Evolutionary conservation across 202 grass and related monocot genomes (phyloP).

Genomic region (Setaria viridis): DNA sequence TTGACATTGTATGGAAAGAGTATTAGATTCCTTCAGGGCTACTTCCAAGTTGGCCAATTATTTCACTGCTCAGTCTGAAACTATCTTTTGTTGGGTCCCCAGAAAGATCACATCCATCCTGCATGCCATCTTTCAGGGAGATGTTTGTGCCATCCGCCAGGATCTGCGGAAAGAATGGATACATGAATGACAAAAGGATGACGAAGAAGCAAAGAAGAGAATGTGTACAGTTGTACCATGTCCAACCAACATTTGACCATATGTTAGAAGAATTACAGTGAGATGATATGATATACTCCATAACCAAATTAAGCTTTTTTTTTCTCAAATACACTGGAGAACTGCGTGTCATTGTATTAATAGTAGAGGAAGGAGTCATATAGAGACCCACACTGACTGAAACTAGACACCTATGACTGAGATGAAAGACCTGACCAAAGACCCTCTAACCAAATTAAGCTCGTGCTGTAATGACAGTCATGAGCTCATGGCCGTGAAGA

Average conservation of each 20-base stretch:
- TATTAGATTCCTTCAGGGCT: slow-evolving; percentile 19
- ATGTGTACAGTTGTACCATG: neutral
- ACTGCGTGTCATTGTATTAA: too few species aligned
- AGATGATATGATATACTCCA: neutral
- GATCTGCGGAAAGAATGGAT: slow-evolving; percentile 26
- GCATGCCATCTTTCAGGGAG: slow-evolving; percentile 23
- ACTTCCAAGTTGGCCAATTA: neutral
- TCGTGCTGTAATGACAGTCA: neutral
- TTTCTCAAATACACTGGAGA: too few species aligned
- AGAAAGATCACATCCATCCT: slow-evolving; percentile 2
- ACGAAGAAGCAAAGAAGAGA: neutral
- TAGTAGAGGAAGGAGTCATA: neutral
- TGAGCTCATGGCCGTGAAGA: neutral
- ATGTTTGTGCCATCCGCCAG: slow-evolving; percentile 21
- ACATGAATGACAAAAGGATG: neutral
- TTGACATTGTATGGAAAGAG: slow-evolving; percentile 32
- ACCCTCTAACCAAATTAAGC: neutral
- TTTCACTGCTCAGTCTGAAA: slow-evolving; percentile 18
- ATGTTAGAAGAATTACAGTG: neutral
- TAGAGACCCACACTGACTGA: neutral
- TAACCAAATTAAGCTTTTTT: too few species aligned
- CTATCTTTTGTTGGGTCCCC: slow-evolving; percentile 12
- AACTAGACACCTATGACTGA: neutral
- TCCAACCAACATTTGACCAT: neutral
- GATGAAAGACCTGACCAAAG: neutral